These are phyloP conservation scores for Metschnikowia aberdeeniae DNA, from an alignment of 805 yeast species.

Conservation along the genomic window DNA sequence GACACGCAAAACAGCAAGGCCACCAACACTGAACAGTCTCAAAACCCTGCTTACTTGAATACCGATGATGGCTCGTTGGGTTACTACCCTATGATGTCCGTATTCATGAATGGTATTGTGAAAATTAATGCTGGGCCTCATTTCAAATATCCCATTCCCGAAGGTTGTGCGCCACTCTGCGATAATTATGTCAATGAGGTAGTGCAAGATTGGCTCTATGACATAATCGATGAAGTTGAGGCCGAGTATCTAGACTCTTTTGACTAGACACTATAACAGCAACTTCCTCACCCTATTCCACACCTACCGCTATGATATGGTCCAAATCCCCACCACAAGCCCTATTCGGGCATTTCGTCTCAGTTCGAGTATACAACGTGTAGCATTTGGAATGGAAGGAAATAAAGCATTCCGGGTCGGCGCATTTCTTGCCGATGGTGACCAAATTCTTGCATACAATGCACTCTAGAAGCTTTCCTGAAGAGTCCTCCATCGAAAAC, in stretches of 20 bases:
- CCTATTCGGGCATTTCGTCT: slow-evolving; percentile 15
- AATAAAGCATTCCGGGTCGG: slow-evolving; percentile 24
- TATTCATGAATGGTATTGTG: slow-evolving; percentile 75
- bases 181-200: slow-evolving; percentile 64
- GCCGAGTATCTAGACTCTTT: slow-evolving; percentile 50
- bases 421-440: slow-evolving; percentile 43
- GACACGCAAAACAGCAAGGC: slow-evolving; percentile 45
- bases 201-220: slow-evolving; percentile 80
- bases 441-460: slow-evolving; percentile 49
- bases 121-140: slow-evolving; percentile 65
- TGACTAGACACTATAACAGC: slow-evolving; percentile 20
- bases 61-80: slow-evolving; percentile 85
- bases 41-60: slow-evolving; percentile 34
- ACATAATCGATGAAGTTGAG: slow-evolving; percentile 79
- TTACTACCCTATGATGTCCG: slow-evolving; percentile 86
- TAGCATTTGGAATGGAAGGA: slow-evolving; percentile 50
- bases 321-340: slow-evolving; percentile 7
- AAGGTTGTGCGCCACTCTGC: slow-evolving; percentile 46
- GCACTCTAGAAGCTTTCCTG: slow-evolving; percentile 44
- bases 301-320: slow-evolving; percentile 4
- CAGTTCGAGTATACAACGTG: slow-evolving; percentile 33
- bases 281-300: not conserved
- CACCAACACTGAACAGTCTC: slow-evolving; percentile 31
- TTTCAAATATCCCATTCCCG: slow-evolving; percentile 38
- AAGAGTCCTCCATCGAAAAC: slow-evolving; percentile 11